Base-by-base conservation (phyloP, 164 flowering plant species). In the Taxillus chinensis region DNA sequence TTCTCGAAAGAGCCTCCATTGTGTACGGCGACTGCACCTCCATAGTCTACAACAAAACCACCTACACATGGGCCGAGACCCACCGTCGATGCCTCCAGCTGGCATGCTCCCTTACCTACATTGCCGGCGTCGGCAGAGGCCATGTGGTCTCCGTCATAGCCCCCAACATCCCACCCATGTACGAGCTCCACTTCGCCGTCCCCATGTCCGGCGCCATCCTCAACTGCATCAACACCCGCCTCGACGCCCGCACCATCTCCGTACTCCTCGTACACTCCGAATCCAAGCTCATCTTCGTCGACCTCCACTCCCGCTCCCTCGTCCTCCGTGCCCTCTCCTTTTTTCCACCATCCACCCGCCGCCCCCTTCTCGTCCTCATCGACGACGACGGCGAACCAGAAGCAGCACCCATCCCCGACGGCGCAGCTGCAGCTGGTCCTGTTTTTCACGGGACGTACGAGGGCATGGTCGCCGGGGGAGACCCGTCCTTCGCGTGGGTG, bases 91-190 rank as follows among this genome's bases (percentile, higher is more conserved):
- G 80, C 64, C 63, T 69, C 41, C 63, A 60, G 49, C 61, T 77
- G 15, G 80, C 78, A 3, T 77, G 75, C 5, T 48, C 80, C 16
- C 68, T 77, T 8, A 5, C 37, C 65, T 9, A 46, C 17, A 69
- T 68, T 5, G 59, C 70, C 43, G 74, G 74, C 59, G 64, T 77
- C 66, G 37, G 45, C 16, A 17, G 41, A 9, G 77, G 75, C 58
- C 55, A 74, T 39, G 76, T 77, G 17, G 73, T 77, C 37, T 73
- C 80, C 8, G 75, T 77, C 0, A 3, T 77, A 1, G 70, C 78
- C n/a, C 80, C 80, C 5, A 77, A 77, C 67, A 51, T 72, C 55
- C 78, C 80, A 0, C 76, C 80, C 37, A 71, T 74, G 75, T 77
- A 77, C 61, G 80, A 77, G 62, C 70, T 74, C 50, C 80, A 77